Evolutionary conservation across 2,329 filamentous ascomycete species (phyloP), one percentile per base, ranked within the genome.

Genomic region (Acrocalymma vagum): DNA sequence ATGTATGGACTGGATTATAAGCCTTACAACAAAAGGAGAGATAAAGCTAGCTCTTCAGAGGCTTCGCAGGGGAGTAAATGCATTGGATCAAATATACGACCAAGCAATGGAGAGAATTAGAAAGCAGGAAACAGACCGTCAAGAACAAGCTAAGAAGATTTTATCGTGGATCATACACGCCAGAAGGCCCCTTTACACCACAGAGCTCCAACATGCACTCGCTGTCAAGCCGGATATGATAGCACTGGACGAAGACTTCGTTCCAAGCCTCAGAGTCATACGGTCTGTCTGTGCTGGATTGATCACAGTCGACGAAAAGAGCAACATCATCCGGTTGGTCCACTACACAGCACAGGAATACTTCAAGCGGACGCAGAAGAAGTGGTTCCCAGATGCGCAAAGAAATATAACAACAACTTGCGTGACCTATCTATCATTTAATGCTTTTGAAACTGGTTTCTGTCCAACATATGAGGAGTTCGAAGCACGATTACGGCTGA

Each of bases 21-120:
- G 53, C 11, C 68, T 69, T 38, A 51, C 21, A 24, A 65, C 69
- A 0, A 29, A 37, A 1, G 73, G 70, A 29, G 58, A 52, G 1
- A 48, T 80, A 4, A 45, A 48, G 20, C 36, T 15, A 1, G 58
- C 66, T 3, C 46, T 79, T 1, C 9, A 41, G 17, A 57, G 47
- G 0, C 47, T 78, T 0, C 47, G 60, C 0, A 63, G 26, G 9
- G 68, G 67, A 6, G 51, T 55, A 3, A 34, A 55, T 9, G 63
- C 59, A 3, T 71, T 74, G 10, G 55, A 73, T 11, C 4, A 49
- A 8, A 70, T 71, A 0, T 82, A 82, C 29, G 41, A 65, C 0
- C 45, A 70, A 0, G 69, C 72, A 0, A 73, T 80, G 57, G 25
- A 70, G 3, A 59, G 75, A 14, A 77, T 80, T 18, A 33, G 69